Percentiles rank a stretch among this genome's conserved stretches.
phyloP scores from a whole-genome alignment of 73 alveolate species.

The Diophrys appendiculata region DNA sequence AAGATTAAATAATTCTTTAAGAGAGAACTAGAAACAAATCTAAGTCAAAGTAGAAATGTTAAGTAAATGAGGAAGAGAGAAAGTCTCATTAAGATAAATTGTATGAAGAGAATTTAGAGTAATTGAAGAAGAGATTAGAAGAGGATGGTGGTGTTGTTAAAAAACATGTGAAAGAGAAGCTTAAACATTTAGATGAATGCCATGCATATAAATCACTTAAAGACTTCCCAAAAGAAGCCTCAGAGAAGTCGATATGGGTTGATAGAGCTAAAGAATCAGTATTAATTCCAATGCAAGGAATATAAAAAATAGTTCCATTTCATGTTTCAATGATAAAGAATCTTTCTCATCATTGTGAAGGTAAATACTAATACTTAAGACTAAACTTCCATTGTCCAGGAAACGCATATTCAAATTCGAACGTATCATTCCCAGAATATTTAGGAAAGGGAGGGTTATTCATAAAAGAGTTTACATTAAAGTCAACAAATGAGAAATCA shows the following conservation, averaged over 20 bases:
- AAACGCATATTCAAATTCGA: conserved; percentile 24
- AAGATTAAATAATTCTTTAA: conserved; percentile 27
- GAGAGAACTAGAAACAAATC: conserved; percentile 63
- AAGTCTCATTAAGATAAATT: conserved; percentile 82
- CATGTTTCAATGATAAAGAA: conserved; percentile 90
- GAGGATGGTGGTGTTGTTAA: conserved; percentile 72
- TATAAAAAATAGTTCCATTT: conserved; percentile 82
- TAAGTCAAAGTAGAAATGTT: too few relatives aligned
- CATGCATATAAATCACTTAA: conserved; percentile 67
- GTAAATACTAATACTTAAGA: conserved; percentile 75
- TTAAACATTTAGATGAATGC: conserved; percentile 62
- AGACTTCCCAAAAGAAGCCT: conserved; percentile 82
- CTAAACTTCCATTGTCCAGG: conserved; percentile 87
- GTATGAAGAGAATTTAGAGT: conserved; percentile 73
- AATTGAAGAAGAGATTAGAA: conserved; percentile 74
- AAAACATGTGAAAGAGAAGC: conserved; percentile 56
- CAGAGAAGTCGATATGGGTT: conserved; percentile 76
- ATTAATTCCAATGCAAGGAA: conserved; percentile 81
- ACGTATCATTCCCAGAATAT: conserved; percentile 75
- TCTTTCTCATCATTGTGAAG: conserved; percentile 86
- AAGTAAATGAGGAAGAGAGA: conserved; percentile 74
- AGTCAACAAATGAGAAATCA: conserved; percentile 59
- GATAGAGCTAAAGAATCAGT: conserved; percentile 74
- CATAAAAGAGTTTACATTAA: conserved; percentile 85
- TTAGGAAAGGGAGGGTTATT: conserved; percentile 79